Base-by-base conservation (phyloP, 2,329 filamentous ascomycete species). In the Cladobotryum mycophilum region DNA sequence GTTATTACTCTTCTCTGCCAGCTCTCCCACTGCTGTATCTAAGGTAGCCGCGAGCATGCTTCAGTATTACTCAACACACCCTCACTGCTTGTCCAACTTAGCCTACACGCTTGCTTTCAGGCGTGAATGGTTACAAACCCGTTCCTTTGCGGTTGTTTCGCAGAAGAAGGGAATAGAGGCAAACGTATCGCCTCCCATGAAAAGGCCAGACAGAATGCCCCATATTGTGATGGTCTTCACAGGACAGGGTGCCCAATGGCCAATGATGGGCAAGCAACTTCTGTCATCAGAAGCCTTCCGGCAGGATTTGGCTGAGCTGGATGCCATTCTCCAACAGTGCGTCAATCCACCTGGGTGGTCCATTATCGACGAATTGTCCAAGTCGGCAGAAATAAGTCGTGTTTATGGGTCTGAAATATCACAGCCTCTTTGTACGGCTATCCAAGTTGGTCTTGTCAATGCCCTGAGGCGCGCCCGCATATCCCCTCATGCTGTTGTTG, bases 171-270 rank as follows among this genome's bases (percentile, higher is more conserved):
- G 13, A 30, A 11, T 7, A 8, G 25, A 30, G 6, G 25, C 25
- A 30, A 30, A 30, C 25, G 9, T 30, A 30, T 30, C 25, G 9
- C 43, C 20, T 34, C 14, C 34, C 7, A n/a, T 41, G 14, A 20
- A 43, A 35, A 49, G 30, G 18, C 12, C 34, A 8, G 5, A 9
- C 33, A 8, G 1, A 9, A 11, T 48, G 15, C 47, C 13, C 6
- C 41, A 41, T 1, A 5, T 61, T 0, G 51, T 57, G 4, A 50
- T 64, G 11, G 55, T 67, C 1, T 70, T 70, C 51, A 67, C 62
- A 1, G 68, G 68, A 0, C 68, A 70, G 18, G 68, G 68, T 0
- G 64, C 66, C 0, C 66, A 69, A 13, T 70, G 67, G 67, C 55
- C 59, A 1, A 11, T 15, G 2, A 68, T 70, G 65, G 59, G 61